Percentiles rank a stretch among this genome's conserved stretches.
phyloP scores from a whole-genome alignment of 2,329 filamentous ascomycete genomes.

The Fusarium dlaminii region DNA sequence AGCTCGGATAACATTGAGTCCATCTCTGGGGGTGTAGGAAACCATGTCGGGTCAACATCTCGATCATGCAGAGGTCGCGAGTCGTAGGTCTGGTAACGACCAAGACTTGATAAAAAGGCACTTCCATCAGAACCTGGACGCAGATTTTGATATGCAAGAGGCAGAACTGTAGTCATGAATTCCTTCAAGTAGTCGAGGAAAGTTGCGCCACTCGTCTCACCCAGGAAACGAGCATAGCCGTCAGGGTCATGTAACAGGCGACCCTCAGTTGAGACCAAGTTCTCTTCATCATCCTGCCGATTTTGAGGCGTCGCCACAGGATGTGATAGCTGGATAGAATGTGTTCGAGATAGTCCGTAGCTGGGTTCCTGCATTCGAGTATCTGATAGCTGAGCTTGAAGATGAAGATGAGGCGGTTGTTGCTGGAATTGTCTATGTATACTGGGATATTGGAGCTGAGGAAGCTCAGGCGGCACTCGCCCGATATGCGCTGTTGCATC shows the following conservation, averaged over 20 bases:
- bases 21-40: slow-evolving; percentile 52
- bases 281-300: slow-evolving; percentile 39
- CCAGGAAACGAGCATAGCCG: slow-evolving; percentile 57
- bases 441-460: slow-evolving; percentile 26
- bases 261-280: slow-evolving; percentile 46
- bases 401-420: slow-evolving; percentile 2
- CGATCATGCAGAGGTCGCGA: slow-evolving; percentile 52
- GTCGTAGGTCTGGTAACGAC: slow-evolving; percentile 59
- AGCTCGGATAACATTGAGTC: slow-evolving; percentile 52
- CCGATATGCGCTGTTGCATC: slow-evolving; percentile 1
- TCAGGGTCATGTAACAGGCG: slow-evolving; percentile 56
- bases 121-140: slow-evolving; percentile 36
- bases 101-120: slow-evolving; percentile 53
- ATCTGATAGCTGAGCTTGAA: slow-evolving; percentile 15
- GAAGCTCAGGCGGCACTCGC: slow-evolving; percentile 10
- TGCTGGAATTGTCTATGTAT: slow-evolving; percentile 24
- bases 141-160: slow-evolving; percentile 44
- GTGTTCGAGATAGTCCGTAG: slow-evolving; percentile 8
- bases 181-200: slow-evolving; percentile 61
- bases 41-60: slow-evolving; percentile 51
- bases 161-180: slow-evolving; percentile 54
- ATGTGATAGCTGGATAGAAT: slow-evolving; percentile 4
- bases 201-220: slow-evolving; percentile 60
- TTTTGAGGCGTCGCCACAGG: slow-evolving; percentile 1
- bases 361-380: slow-evolving; percentile 13